Base-by-base conservation (phyloP, 495 filamentous ascomycete genomes). In the Trichocladium uniseriatum region DNA sequence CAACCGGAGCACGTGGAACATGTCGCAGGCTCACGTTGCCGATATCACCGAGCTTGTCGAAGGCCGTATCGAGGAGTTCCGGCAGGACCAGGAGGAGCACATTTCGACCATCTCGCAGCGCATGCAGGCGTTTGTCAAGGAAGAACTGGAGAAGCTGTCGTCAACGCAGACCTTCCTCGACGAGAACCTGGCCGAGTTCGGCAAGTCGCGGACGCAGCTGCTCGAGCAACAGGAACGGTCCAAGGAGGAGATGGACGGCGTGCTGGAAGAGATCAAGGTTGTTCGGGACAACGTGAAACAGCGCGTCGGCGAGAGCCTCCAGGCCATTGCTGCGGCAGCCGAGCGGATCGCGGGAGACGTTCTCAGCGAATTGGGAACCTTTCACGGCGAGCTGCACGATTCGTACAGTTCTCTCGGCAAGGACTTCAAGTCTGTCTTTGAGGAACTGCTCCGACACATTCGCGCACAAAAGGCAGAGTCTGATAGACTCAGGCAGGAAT, bases 391-490 rank as follows among this genome's bases (percentile, higher is more conserved):
- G 73, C 75, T 98, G 35, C 87, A 95, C 56, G 57, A 72, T 8
- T 97, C 94, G 1, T 97, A 94, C 67, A 84, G 81, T 55, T 79
- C 78, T n/a, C 76, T 97, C 3, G 89, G 89, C n/a, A 82, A 79
- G 42, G 88, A 96, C 52, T 87, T 96, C 69, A 90, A 91, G 57
- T 66, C 64, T 15, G 78, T 91, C 35, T 96, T 97, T 45, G 87
- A 94, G 43, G 80, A 83, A 10, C 72, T 95, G 47, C 68, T 86
- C 29, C 77, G 73, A 39, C 82, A 87, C 40, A 69, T 94, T 19
- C 75, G 79, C 29, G 69, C 79, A n/a, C 92, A 98, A 61, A 86
- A 83, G 62, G 69, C 71, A 1, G 89, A 96, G 55, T 84, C 84
- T 13, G 76, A 89, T 55, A 67, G 70, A 29, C 72, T 97, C 8